phyloP scores from a whole-genome alignment of 768 basidiomycete species.

The Tephrocybe rancida region DNA sequence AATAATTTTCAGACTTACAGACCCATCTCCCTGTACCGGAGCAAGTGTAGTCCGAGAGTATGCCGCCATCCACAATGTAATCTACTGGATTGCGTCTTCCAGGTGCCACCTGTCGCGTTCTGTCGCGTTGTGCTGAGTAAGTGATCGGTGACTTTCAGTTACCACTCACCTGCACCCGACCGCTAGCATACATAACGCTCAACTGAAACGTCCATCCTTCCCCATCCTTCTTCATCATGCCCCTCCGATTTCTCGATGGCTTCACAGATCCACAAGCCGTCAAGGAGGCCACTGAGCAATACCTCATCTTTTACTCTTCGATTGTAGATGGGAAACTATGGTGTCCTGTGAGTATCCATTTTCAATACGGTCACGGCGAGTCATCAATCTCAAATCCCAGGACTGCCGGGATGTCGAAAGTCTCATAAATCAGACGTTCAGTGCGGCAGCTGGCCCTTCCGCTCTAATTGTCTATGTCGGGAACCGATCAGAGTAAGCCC shows the following conservation, averaged over 20 bases:
- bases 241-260: slow-evolving; percentile 42
- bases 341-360: slow-evolving; percentile 61
- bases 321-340: slow-evolving; percentile 62
- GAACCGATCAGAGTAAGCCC: slow-evolving; percentile 58
- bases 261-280: slow-evolving; percentile 39
- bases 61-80: no score
- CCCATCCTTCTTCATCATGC: slow-evolving; percentile 39
- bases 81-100: not conserved
- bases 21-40: no score
- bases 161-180: not conserved
- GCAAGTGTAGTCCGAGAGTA: no score
- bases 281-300: slow-evolving; percentile 46
- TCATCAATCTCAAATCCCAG: slow-evolving; percentile 29
- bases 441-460: slow-evolving; percentile 41
- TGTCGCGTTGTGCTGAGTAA: not conserved
- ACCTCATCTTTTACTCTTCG: slow-evolving; percentile 73
- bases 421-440: slow-evolving; percentile 54
- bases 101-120: not conserved
- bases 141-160: not conserved
- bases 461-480: slow-evolving; percentile 74
- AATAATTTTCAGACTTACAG: no score
- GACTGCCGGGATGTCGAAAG: slow-evolving; percentile 69
- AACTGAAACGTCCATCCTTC: not conserved
- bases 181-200: no score
- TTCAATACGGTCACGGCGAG: not conserved